Evolutionary conservation across 2,329 filamentous ascomycete genomes (phyloP), one percentile per base, ranked within the genome.

Genomic region (Pyrenochaeta sp.): DNA sequence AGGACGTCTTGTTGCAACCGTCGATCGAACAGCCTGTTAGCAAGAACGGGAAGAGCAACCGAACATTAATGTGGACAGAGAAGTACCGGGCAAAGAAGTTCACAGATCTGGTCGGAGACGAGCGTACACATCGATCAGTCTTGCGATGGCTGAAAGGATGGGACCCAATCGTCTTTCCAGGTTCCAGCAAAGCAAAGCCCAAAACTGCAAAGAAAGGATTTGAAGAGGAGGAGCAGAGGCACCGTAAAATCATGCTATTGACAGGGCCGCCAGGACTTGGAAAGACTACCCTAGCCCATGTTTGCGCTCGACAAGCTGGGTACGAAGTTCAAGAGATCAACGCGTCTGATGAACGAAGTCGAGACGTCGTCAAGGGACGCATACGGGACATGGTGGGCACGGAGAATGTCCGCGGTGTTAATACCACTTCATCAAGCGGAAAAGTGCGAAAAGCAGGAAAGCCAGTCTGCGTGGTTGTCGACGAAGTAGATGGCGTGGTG

Each of bases 261-360:
- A 93, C 94, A 0, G 96, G 95, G 0, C 93, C 95, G 0, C 95
- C 95, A 0, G 95, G 95, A 1, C 82, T 99, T 10, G 95, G 95
- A 28, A 99, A 99, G 81, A 99, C 95, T 0, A 99, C 95, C 0
- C 78, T 99, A 47, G 95, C 95, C 1, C 95, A 99, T 77, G 95
- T 99, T 0, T 98, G 95, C 74, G 96, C 96, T 0, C 89, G 85
- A 66, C 95, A 99, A 78, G 95, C 95, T 5, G 95, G 95, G 0
- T 99, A 99, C 70, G 95, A 98, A 71, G 91, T 96, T 1, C 86
- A 98, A 73, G 95, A 99, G 75, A 96, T 99, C 79, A 99, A 99
- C 70, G 95, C 96, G 8, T 98, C 94, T 69, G 95, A 99, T 72
- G 96, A 99, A 73, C 86, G 95, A 69, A 97, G 92, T 72, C 85